A percentile compares a stretch with the other conserved stretches of the same genome.
These are phyloP conservation scores for Cercospora nicotianae DNA, from an alignment of 2,329 filamentous ascomycete species.

Conservation along the genomic window DNA sequence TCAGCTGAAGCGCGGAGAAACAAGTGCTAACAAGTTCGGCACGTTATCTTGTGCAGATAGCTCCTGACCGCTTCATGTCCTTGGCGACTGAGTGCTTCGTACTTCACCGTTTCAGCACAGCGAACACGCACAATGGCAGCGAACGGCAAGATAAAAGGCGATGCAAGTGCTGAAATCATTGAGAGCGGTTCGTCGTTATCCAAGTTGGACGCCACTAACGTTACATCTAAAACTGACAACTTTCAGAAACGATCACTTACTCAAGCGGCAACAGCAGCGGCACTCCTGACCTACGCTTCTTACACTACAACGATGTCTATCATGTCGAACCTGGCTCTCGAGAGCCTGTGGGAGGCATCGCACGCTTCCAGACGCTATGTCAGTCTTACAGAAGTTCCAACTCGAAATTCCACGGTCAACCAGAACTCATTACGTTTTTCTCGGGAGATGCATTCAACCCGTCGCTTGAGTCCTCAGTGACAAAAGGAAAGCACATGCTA, in stretches of 20 bases:
- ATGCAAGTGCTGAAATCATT: not conserved
- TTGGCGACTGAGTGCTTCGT: not conserved
- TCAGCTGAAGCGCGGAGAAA: not conserved
- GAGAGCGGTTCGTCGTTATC: not conserved
- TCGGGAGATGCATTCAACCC: constrained; percentile 93
- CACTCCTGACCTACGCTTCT: constrained; percentile 66
- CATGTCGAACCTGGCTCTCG: constrained; percentile 75
- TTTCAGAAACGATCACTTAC: constrained; percentile 30
- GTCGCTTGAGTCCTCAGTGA: constrained; percentile 82
- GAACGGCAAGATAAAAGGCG: not conserved
- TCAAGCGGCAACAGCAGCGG: constrained; percentile 16
- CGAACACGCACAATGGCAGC: not conserved
- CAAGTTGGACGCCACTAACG: not conserved
- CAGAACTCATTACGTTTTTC: constrained; percentile 74
- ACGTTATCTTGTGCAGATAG: not conserved
- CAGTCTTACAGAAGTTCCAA: constrained; percentile 63
- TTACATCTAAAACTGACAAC: not conserved
- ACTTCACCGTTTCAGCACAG: not conserved
- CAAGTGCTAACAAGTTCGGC: not conserved
- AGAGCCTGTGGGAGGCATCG: constrained; percentile 78
- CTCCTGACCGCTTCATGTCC: not conserved
- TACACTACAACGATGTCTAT: constrained; percentile 95
- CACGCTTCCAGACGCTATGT: constrained; percentile 76
- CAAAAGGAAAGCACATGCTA: constrained; percentile 88
- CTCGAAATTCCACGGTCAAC: constrained; percentile 61